Conservation (phyloP, 768 basidiomycete genomes). For the Cystobasidium tubakii region DNA sequence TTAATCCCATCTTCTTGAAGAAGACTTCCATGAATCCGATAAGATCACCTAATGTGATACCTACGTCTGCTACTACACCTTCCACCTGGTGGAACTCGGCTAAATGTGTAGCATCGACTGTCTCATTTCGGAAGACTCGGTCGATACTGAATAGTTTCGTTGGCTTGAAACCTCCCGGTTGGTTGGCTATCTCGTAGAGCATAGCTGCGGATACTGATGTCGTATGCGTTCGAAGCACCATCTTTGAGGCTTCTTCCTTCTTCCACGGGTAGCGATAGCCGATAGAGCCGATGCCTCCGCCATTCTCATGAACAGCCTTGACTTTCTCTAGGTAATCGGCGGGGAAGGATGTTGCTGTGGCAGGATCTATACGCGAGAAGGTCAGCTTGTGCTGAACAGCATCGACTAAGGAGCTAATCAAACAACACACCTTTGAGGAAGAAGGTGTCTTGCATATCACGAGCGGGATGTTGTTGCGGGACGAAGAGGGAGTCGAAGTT, state of each 20-base stretch:
- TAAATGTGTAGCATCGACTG: conserved; percentile 94
- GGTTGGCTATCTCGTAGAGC: conserved; percentile 87
- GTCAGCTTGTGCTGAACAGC: conserved; percentile 12
- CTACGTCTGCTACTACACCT: conserved; percentile 92
- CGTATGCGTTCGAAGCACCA: conserved; percentile 91
- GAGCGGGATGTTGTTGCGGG: conserved; percentile 96
- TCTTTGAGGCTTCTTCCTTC: conserved; percentile 79
- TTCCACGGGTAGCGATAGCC: conserved; percentile 98
- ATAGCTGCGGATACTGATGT: conserved; percentile 89
- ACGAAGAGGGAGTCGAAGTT: conserved; percentile 98
- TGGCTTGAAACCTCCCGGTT: conserved; percentile 52
- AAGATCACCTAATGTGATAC: conserved; percentile 84
- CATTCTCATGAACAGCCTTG: conserved; percentile 66
- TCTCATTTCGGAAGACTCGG: conserved; percentile 96
- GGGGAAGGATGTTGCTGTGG: conserved; percentile 66
- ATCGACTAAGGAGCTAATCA: not conserved
- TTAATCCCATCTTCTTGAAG: conserved; percentile 95
- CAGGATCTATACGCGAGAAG: conserved; percentile 60
- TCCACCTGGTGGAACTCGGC: conserved; percentile 99
- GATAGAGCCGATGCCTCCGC: conserved; percentile 81
- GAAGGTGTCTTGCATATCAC: conserved; percentile 97
- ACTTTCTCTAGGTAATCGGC: conserved; percentile 79
- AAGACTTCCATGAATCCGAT: conserved; percentile 99
- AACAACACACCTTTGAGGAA: conserved; percentile 71
- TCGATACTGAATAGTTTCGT: conserved; percentile 81